phyloP scores from a whole-genome alignment of 805 yeast genomes.

The Yarrowia alimentaria region DNA sequence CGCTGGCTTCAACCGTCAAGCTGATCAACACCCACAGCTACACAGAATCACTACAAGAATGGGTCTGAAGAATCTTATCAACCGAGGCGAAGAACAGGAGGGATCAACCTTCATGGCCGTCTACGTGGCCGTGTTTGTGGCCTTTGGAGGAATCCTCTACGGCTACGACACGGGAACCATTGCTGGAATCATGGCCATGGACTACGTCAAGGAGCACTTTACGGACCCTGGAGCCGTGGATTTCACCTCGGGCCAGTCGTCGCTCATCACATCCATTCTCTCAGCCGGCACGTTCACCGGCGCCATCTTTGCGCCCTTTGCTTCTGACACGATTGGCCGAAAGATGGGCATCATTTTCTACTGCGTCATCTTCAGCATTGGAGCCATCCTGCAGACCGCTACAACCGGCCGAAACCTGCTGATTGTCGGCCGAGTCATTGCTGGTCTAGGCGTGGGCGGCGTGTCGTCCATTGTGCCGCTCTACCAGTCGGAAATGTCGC shows the following conservation, averaged over 20 bases:
- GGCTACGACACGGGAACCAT: conserved; percentile 44
- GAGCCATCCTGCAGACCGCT: conserved; percentile 66
- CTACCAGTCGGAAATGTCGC: conserved; percentile 74
- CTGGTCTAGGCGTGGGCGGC: conserved; percentile 77
- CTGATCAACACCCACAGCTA: no score
- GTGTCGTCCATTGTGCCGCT: conserved; percentile 72
- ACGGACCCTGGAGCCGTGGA: conserved; percentile 41
- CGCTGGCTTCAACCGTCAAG: no score
- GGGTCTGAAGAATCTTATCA: no score
- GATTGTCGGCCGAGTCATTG: conserved; percentile 68
- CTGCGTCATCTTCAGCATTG: conserved; percentile 61
- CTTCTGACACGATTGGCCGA: conserved; percentile 76
- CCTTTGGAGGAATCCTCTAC: conserved; percentile 4
- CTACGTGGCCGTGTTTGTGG: conserved; percentile 2
- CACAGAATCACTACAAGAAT: no score
- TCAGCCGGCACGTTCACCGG: conserved; percentile 80
- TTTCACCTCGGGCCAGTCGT: conserved; percentile 62
- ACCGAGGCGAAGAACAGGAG: no score
- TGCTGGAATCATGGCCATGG: conserved; percentile 75
- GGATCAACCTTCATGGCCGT: background rate
- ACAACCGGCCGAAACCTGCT: conserved; percentile 56
- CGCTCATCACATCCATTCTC: conserved; percentile 70
- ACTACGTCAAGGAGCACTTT: conserved; percentile 56
- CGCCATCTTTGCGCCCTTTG: conserved; percentile 54
- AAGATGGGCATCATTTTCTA: conserved; percentile 61